Percentiles rank a stretch among this genome's conserved stretches.
These are phyloP conservation scores for Globisporangium cederbergense DNA, from an alignment of 352 stramenopile genomes.

Conservation along the genomic window DNA sequence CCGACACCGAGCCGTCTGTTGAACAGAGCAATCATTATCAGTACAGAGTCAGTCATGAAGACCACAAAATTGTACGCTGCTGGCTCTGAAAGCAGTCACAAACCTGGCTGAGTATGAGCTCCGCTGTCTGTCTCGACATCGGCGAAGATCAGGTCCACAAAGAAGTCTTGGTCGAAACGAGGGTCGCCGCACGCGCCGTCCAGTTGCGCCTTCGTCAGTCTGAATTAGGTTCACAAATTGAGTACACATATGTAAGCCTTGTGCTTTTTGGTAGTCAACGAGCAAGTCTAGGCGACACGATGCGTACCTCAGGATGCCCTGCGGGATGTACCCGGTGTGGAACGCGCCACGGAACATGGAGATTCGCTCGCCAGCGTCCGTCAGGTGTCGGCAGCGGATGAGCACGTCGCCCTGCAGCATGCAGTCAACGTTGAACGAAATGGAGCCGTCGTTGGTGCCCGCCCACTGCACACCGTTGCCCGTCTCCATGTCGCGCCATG, in stretches of 20 bases:
- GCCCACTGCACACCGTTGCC: slow-evolving; percentile 91
- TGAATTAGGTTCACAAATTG: slow-evolving; percentile 18
- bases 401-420: slow-evolving; percentile 97
- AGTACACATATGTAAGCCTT: not conserved
- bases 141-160: slow-evolving; percentile 96
- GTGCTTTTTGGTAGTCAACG: not conserved
- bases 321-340: slow-evolving; percentile 97
- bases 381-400: slow-evolving; percentile 95
- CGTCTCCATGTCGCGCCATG: slow-evolving; percentile 84
- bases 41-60: not conserved
- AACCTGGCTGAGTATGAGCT: slow-evolving; percentile 16
- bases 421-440: slow-evolving; percentile 94
- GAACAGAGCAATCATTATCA: not conserved
- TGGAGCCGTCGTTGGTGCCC: slow-evolving; percentile 76
- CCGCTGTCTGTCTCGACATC: slow-evolving; percentile 83
- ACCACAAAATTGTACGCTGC: not conserved
- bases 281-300: slow-evolving; percentile 1
- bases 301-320: slow-evolving; percentile 89
- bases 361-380: slow-evolving; percentile 80
- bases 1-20: slow-evolving; percentile 16
- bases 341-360: slow-evolving; percentile 98
- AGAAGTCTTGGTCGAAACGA: slow-evolving; percentile 95
- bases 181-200: slow-evolving; percentile 94
- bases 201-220: slow-evolving; percentile 94
- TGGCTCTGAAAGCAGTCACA: not conserved